These are phyloP conservation scores for Leccinum imitatum DNA, from an alignment of 768 basidiomycete genomes.

Conservation along the genomic window DNA sequence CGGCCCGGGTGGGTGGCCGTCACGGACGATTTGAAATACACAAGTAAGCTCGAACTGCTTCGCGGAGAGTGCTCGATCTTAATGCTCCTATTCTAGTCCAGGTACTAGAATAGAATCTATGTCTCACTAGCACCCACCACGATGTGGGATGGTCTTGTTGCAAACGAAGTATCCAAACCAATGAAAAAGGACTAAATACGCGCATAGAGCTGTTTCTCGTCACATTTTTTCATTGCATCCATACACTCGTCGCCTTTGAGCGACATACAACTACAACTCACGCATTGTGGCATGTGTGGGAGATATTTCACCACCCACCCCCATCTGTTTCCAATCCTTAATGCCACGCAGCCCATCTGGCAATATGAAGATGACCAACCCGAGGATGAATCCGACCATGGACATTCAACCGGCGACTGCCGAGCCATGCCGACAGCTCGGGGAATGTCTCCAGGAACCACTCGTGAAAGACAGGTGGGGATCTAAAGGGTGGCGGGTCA, in stretches of 20 bases:
- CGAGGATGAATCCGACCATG: conserved; percentile 96
- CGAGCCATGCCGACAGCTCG: conserved; percentile 95
- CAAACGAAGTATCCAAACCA: conserved; percentile 47
- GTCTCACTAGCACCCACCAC: conserved; percentile 71
- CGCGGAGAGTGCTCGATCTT: neutral
- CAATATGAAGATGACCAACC: conserved; percentile 45
- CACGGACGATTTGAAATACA: conserved; percentile 86
- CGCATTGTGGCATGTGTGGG: neutral
- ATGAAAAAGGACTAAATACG: conserved; percentile 23
- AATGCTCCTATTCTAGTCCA: conserved; percentile 47
- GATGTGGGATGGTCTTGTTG: conserved; percentile 74
- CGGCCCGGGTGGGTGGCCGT: conserved; percentile 66
- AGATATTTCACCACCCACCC: neutral
- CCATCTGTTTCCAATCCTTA: conserved; percentile 28
- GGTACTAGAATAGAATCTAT: conserved; percentile 84
- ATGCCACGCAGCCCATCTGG: conserved; percentile 86
- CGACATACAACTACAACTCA: neutral
- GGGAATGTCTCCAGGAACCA: conserved; percentile 99
- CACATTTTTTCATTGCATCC: conserved; percentile 11
- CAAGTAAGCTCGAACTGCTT: conserved; percentile 49
- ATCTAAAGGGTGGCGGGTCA: conserved; percentile 39
- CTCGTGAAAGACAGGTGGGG: conserved; percentile 87
- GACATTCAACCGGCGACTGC: conserved; percentile 85
- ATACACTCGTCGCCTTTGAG: conserved; percentile 5
- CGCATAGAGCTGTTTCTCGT: conserved; percentile 15